Conservation (phyloP, 1,284 basidiomycete species). For the Ceratobasidium sp. region DNA sequence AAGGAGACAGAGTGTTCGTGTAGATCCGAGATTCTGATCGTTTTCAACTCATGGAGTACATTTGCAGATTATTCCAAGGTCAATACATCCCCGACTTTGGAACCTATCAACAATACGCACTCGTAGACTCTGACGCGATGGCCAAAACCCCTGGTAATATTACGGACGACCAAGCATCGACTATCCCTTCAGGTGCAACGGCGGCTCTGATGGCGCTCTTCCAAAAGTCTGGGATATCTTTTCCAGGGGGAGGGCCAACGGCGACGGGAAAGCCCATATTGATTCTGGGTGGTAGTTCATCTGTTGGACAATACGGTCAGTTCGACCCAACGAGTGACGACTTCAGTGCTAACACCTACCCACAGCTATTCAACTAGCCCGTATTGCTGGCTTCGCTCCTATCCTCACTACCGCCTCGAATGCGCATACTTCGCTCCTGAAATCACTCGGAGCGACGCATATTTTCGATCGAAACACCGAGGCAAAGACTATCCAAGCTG, state of each 20-base stretch:
- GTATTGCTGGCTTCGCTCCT: slow-evolving; percentile 48
- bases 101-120: slow-evolving; percentile 23
- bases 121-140: slow-evolving; percentile 6
- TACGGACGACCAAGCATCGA: no score
- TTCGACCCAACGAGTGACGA: no score
- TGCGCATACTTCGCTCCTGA: slow-evolving; percentile 56
- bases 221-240: slow-evolving; percentile 26
- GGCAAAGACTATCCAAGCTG: slow-evolving; percentile 45
- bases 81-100: slow-evolving; percentile 10
- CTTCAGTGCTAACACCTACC: no score
- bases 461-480: no score
- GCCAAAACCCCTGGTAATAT: slow-evolving; percentile 13
- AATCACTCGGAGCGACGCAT: slow-evolving; percentile 61
- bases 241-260: slow-evolving; percentile 20
- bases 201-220: slow-evolving; percentile 21
- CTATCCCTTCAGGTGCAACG: slow-evolving; percentile 2
- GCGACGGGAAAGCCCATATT: slow-evolving; percentile 22
- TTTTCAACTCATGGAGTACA: background rate
- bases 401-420: slow-evolving; percentile 53
- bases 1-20: slow-evolving; percentile 40
- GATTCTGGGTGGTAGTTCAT: slow-evolving; percentile 38
- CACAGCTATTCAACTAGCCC: slow-evolving; percentile 43
- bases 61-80: slow-evolving; percentile 21
- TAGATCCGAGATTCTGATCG: background rate
- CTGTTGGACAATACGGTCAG: slow-evolving; percentile 26